A percentile compares a stretch with the other conserved stretches of the same genome.
phyloP scores from a whole-genome alignment of 768 basidiomycete species.

The Piloderma croceum region DNA sequence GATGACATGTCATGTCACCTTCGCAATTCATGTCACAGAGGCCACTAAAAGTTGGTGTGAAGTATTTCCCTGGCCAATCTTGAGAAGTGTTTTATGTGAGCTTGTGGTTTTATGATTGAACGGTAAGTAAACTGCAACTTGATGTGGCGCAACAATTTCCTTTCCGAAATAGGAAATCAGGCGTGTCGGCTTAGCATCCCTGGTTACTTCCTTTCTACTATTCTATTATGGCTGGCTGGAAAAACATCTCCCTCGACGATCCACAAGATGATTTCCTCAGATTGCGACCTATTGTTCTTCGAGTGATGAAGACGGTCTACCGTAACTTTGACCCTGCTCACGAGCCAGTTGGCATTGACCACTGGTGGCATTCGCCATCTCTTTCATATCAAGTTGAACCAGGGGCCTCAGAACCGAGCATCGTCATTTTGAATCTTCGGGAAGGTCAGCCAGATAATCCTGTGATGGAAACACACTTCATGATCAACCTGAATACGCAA shows the following conservation, averaged over 20 bases:
- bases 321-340: not conserved
- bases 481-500: conserved; percentile 5
- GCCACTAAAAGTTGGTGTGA: too few relatives aligned
- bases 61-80: too few relatives aligned
- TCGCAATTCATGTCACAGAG: too few relatives aligned
- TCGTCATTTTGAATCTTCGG: conserved; percentile 5
- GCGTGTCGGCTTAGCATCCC: too few relatives aligned
- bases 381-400: conserved; percentile 4
- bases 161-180: too few relatives aligned
- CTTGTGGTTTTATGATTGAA: too few relatives aligned
- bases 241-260: not conserved
- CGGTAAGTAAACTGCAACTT: too few relatives aligned
- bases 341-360: not conserved
- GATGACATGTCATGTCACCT: too few relatives aligned
- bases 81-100: too few relatives aligned
- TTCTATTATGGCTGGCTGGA: not conserved
- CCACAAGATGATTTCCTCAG: not conserved
- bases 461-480: conserved; percentile 4
- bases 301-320: conserved; percentile 5
- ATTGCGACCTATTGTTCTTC: not conserved
- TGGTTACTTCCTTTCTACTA: not conserved
- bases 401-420: conserved; percentile 1
- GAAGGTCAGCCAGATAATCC: conserved; percentile 1
- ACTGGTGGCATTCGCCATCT: conserved; percentile 1
- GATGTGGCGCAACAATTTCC: too few relatives aligned